A percentile compares a stretch with the other conserved stretches of the same genome.
Conservation (phyloP, 768 basidiomycete species). For the Paxillus involutus region DNA sequence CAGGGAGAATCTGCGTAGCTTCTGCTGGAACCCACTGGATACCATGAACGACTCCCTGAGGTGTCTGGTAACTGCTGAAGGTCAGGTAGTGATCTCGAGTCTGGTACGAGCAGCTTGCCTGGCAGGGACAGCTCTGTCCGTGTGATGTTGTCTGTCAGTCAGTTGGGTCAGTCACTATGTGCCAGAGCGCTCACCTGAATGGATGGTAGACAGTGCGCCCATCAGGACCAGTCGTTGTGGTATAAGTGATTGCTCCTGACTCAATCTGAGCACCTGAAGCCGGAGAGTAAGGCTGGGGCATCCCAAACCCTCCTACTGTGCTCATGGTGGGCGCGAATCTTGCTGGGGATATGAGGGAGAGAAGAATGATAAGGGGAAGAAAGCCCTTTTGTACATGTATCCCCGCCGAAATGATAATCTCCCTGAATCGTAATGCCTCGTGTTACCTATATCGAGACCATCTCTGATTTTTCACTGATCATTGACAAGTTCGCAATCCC, state of each 20-base stretch:
- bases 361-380: constrained; percentile 11
- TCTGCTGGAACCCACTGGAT: constrained; percentile 70
- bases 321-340: constrained; percentile 17
- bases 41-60: constrained; percentile 64
- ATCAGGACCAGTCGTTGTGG: constrained; percentile 60
- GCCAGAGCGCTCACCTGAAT: constrained; percentile 57
- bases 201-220: constrained; percentile 67
- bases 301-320: constrained; percentile 22
- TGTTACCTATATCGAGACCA: constrained; percentile 33
- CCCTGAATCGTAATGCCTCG: constrained; percentile 22
- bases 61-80: constrained; percentile 63
- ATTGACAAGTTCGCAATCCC: too few relatives aligned
- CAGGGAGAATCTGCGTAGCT: constrained; percentile 57
- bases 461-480: constrained; percentile 14
- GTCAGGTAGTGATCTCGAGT: constrained; percentile 7
- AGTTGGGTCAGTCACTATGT: constrained; percentile 1
- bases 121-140: constrained; percentile 64
- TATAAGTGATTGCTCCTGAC: constrained; percentile 73
- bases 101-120: constrained; percentile 46
- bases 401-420: constrained; percentile 14
- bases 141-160: constrained; percentile 16
- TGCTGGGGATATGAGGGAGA: constrained; percentile 7
- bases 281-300: constrained; percentile 31
- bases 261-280: constrained; percentile 45
- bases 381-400: constrained; percentile 22